Evolutionary conservation across 176 grass and related monocot species (phyloP).

Genomic region (Zoysia japonica): DNA sequence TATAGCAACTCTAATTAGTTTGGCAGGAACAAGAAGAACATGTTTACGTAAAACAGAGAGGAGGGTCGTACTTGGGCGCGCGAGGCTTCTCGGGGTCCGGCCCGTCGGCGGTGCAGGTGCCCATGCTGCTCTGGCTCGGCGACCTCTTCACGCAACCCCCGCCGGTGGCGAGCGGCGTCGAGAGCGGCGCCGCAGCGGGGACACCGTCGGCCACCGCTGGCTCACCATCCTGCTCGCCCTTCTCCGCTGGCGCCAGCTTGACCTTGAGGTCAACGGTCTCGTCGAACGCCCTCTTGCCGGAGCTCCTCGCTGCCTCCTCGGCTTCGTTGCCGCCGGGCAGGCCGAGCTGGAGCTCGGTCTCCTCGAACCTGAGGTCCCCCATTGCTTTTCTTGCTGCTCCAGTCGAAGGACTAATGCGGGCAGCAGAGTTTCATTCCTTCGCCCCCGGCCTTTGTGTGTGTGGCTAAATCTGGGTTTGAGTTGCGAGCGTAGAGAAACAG

Average conservation of each 20-base stretch:
- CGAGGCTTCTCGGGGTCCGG: conserved; percentile 59
- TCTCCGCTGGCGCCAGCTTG: background rate
- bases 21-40: background rate
- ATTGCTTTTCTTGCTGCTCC: conserved; percentile 5
- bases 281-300: conserved; percentile 62
- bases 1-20: background rate
- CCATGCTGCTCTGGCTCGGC: conserved; percentile 54
- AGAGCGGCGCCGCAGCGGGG: background rate
- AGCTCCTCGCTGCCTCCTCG: conserved; percentile 29
- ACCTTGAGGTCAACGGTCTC: too few species aligned
- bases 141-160: conserved; percentile 48
- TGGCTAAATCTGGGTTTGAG: background rate
- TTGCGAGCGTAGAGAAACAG: background rate
- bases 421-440: background rate
- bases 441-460: background rate
- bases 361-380: conserved; percentile 51
- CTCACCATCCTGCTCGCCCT: background rate
- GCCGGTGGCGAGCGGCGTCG: background rate
- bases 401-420: background rate
- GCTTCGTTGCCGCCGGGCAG: background rate
- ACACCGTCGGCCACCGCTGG: background rate
- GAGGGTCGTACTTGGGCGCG: conserved; percentile 60
- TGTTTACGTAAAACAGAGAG: too few species aligned
- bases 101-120: conserved; percentile 27
- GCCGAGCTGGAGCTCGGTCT: conserved; percentile 80